phyloP scores from a whole-genome alignment of 129 eudicot genomes.

The Centaurea solstitialis region DNA sequence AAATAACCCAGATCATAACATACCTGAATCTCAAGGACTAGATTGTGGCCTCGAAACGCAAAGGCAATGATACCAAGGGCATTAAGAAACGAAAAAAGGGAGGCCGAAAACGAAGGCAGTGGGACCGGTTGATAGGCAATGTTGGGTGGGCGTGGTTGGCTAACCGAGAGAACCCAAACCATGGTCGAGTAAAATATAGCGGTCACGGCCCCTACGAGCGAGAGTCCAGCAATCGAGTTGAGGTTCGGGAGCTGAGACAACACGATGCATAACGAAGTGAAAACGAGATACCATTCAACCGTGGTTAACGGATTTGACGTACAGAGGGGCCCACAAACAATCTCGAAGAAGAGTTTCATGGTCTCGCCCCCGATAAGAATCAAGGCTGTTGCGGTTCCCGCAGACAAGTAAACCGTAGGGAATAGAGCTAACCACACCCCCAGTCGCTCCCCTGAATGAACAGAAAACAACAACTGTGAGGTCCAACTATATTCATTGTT shows the following conservation, averaged over 20 bases:
- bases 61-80: slow-evolving; percentile 82
- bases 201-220: slow-evolving; percentile 63
- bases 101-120: slow-evolving; percentile 43
- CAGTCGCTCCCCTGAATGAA: slow-evolving; percentile 50
- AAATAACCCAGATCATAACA: neutral
- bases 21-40: slow-evolving; percentile 87
- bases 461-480: too few species aligned
- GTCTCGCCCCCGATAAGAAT: slow-evolving; percentile 76
- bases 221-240: slow-evolving; percentile 74
- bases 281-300: slow-evolving; percentile 65
- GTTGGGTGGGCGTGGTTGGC: slow-evolving; percentile 42
- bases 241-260: slow-evolving; percentile 80
- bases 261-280: slow-evolving; percentile 57
- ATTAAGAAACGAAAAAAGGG: slow-evolving; percentile 46
- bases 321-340: slow-evolving; percentile 40
- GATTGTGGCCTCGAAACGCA: slow-evolving; percentile 84
- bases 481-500: too few species aligned
- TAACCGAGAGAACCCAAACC: slow-evolving; percentile 62
- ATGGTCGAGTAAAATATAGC: slow-evolving; percentile 67
- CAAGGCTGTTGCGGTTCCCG: slow-evolving; percentile 69
- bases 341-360: slow-evolving; percentile 53
- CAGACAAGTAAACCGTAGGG: slow-evolving; percentile 73
- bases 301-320: slow-evolving; percentile 44
- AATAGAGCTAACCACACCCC: slow-evolving; percentile 62
- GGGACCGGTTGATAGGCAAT: slow-evolving; percentile 49